These are phyloP conservation scores for Moricandia arvensis DNA, from an alignment of 345 rosid genomes.

Conservation along the genomic window DNA sequence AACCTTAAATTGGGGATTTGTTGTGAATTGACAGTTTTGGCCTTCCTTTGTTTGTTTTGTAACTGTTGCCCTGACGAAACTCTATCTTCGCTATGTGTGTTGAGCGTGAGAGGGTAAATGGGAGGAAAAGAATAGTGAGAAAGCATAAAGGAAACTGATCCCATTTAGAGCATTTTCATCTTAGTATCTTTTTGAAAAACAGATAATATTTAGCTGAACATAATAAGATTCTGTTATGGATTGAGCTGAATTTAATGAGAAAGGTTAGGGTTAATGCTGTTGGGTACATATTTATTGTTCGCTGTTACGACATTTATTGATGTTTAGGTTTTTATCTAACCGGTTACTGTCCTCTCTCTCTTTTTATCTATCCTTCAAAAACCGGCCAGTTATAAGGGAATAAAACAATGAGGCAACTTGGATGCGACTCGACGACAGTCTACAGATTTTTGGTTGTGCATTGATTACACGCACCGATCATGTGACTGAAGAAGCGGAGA, in stretches of 20 bases:
- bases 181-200: not conserved
- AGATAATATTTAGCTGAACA: not conserved
- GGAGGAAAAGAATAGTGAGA: not conserved
- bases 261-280: conserved; percentile 4
- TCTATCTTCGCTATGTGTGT: not conserved
- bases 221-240: not conserved
- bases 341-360: not conserved
- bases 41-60: not conserved
- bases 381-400: not conserved
- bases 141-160: not conserved
- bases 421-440: conserved; percentile 19
- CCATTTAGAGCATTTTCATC: not conserved
- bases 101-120: not conserved
- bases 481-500: not conserved
- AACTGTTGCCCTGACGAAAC: not conserved
- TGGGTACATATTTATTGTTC: conserved; percentile 23
- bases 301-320: conserved; percentile 14
- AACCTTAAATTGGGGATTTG: conserved; percentile 20
- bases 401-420: not conserved
- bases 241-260: conserved; percentile 14
- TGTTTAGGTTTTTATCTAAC: not conserved
- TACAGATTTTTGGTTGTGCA: not conserved
- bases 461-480: conserved; percentile 1
- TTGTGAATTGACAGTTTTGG: conserved; percentile 1
- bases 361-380: not conserved